Evolutionary conservation across 192 early-diverging fungal genomes (phyloP), one percentile per base, ranked within the genome.

Genomic region (Linnemannia schmuckeri): DNA sequence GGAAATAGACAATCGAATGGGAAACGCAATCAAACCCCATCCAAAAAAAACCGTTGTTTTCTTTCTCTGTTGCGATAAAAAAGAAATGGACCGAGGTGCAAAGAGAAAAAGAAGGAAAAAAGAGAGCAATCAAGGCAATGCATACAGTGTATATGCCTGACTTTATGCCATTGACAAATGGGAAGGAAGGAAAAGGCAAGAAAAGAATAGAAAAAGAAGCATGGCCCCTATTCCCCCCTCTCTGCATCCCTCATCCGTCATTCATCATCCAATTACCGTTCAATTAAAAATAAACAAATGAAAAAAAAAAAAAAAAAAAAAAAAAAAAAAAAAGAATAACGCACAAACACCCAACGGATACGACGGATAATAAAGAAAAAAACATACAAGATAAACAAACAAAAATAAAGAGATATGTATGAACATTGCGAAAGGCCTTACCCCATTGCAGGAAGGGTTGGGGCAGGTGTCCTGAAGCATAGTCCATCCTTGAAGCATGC

Each of bases 401-500:
- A 63, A 63, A 37, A 71, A 68, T 35, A 17, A 35, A 33, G n/a
- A 68, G 7, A 22, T 6, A 9, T 41, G 10, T 41, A 17, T 24
- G 52, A 13, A 61, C n/a, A 77, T 77, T 24, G 27, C 17, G 61
- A 15, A 66, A 66, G 10, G 9, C 74, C 70, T 81, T 81, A 87
- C 85, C 35, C 72, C 66, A 61, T 78, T 74, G 37, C 85, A 87
- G 52, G 47, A 33, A 38, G 72, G 63, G 70, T 87, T 87, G 54
- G 79, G 85, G 35, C 85, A 87, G 12, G 76, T n/a, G 18, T 81
- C 80, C 68, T 87, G 79, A 0, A 81, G 75, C 85, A 87, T 81
- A 30, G 76, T 46, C 85, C 85, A 87, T 49, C 85, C 85, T 40
- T 81, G 79, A 38, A 87, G 79, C 72, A 87, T 81, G 41, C 78